Conservation (phyloP, 2,329 filamentous ascomycete genomes). For the Boeremia lycopersici region DNA sequence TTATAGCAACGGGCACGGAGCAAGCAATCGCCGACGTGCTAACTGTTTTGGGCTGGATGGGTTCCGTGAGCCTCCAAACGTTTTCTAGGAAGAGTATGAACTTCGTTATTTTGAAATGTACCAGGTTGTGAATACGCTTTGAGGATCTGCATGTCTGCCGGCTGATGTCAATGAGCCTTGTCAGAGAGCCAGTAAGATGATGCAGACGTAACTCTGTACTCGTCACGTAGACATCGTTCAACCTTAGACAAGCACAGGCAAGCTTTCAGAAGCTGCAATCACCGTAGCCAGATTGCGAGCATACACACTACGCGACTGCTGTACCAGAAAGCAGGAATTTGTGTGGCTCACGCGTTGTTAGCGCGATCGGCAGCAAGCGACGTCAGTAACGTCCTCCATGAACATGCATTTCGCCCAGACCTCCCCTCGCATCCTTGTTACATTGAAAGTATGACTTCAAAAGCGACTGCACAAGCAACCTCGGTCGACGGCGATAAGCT, state of each 20-base stretch:
- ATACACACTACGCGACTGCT: not conserved
- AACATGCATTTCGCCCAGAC: constrained; percentile 14
- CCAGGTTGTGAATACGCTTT: not conserved
- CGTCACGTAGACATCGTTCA: too few relatives aligned
- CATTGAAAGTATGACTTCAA: constrained; percentile 4
- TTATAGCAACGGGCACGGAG: constrained; percentile 14
- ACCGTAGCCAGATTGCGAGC: too few relatives aligned
- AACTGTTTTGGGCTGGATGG: not conserved
- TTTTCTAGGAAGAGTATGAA: too few relatives aligned
- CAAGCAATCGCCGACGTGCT: constrained; percentile 12
- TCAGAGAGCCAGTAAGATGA: too few relatives aligned
- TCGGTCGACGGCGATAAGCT: constrained; percentile 12
- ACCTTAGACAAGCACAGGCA: too few relatives aligned
- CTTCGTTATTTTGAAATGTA: too few relatives aligned
- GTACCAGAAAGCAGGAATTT: constrained; percentile 8
- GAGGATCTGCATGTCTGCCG: not conserved
- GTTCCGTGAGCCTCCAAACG: not conserved
- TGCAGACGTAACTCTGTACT: too few relatives aligned
- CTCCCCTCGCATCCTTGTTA: not conserved
- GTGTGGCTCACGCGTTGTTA: constrained; percentile 3
- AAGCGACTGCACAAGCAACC: not conserved
- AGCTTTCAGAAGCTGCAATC: too few relatives aligned
- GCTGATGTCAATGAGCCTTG: too few relatives aligned
- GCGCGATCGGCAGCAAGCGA: constrained; percentile 15
- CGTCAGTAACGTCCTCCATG: constrained; percentile 15